Evolutionary conservation across 2,329 filamentous ascomycete genomes (phyloP).

Genomic region (Clonostachys solani): DNA sequence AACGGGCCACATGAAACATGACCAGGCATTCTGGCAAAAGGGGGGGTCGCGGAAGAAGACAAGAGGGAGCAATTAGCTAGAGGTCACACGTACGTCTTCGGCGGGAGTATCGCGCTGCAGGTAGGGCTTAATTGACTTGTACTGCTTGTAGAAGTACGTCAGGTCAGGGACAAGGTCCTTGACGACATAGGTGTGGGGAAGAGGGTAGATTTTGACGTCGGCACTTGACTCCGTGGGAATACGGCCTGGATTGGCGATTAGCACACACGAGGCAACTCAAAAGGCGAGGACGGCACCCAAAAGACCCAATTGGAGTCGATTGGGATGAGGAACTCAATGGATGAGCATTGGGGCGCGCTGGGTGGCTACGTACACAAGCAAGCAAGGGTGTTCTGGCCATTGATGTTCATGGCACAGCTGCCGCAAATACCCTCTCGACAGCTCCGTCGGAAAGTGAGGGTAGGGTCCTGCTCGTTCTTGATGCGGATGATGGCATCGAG

Average conservation of each 20-base stretch:
- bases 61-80: not conserved
- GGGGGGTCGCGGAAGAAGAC: not conserved
- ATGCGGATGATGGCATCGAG: conserved; percentile 94
- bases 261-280: conserved; percentile 4
- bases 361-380: conserved; percentile 78
- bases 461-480: conserved; percentile 98
- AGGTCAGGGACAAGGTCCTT: conserved; percentile 98
- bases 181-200: conserved; percentile 98
- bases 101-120: conserved; percentile 85
- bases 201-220: conserved; percentile 92
- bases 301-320: too few species aligned
- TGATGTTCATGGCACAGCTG: conserved; percentile 99
- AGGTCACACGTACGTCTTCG: conserved; percentile 63
- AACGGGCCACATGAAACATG: not conserved
- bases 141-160: conserved; percentile 99
- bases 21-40: not conserved
- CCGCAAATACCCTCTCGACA: conserved; percentile 98
- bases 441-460: conserved; percentile 90
- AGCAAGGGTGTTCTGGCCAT: conserved; percentile 95
- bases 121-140: conserved; percentile 99
- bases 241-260: conserved; percentile 60
- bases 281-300: conserved; percentile 1
- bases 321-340: too few species aligned
- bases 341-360: not conserved
- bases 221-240: conserved; percentile 79